A percentile compares a stretch with the other conserved stretches of the same genome.
phyloP scores from a whole-genome alignment of 1,139 yeast species.

The Arxiozyma slooffiae region DNA sequence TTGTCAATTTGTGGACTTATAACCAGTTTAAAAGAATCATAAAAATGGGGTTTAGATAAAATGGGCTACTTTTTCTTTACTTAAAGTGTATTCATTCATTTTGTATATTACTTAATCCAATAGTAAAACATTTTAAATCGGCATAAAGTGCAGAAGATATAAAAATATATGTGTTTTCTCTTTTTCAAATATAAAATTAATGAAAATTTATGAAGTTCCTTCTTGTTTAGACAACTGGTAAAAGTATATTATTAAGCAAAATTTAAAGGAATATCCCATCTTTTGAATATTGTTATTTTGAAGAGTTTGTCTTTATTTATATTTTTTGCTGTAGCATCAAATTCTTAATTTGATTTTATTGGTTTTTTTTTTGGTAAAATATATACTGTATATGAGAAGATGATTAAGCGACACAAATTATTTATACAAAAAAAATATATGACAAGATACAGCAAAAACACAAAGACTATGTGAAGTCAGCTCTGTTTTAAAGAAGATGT shows the following conservation, averaged over 20 bases:
- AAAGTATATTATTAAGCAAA: no score
- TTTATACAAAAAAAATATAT: no score
- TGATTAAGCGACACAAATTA: not conserved
- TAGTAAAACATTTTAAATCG: not conserved
- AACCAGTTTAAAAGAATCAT: not conserved
- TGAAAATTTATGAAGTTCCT: no score
- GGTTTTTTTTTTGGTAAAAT: no score
- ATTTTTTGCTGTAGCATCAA: not conserved
- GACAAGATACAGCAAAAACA: not conserved
- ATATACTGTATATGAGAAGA: not conserved
- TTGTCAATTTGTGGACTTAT: not conserved
- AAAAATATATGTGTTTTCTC: not conserved
- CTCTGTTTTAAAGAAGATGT: no score
- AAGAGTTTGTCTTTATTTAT: not conserved
- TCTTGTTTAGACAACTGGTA: no score
- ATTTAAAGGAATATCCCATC: no score
- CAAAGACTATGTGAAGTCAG: not conserved
- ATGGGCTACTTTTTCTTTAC: not conserved
- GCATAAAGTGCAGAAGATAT: no score
- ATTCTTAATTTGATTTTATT: not conserved
- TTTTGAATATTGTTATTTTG: no score
- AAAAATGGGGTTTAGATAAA: not conserved
- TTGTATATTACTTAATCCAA: not conserved
- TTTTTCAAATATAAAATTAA: no score
- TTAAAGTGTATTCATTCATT: not conserved